These are phyloP conservation scores for Stephanodiscus triporus DNA, from an alignment of 108 stramenopile species.

Conservation along the genomic window DNA sequence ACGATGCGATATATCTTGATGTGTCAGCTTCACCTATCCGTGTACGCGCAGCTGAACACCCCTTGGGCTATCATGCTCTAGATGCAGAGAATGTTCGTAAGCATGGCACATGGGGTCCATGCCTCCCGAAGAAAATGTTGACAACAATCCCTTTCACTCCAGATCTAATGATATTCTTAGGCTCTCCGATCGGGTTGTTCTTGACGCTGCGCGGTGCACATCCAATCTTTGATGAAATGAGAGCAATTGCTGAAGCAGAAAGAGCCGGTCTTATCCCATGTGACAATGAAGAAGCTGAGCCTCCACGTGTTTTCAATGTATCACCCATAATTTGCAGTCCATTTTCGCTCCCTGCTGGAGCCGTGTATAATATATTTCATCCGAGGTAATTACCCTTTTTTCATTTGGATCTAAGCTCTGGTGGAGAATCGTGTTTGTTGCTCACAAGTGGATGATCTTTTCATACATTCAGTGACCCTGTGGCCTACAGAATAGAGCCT, in stretches of 20 bases:
- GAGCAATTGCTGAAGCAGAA: conserved; percentile 52
- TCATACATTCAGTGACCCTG: conserved; percentile 58
- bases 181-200: conserved; percentile 83
- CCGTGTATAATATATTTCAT: conserved; percentile 81
- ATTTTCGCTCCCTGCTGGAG: conserved; percentile 67
- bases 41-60: conserved; percentile 16
- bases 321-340: conserved; percentile 61
- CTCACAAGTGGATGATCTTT: background rate
- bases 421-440: background rate
- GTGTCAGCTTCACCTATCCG: conserved; percentile 12
- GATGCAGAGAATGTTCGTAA: conserved; percentile 40
- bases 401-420: background rate
- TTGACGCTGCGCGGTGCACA: conserved; percentile 81
- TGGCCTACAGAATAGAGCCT: conserved; percentile 84
- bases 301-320: conserved; percentile 46
- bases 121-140: conserved; percentile 57
- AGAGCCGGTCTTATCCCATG: conserved; percentile 48
- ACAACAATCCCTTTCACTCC: conserved; percentile 76
- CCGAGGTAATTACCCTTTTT: conserved; percentile 39
- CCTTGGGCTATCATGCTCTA: conserved; percentile 55
- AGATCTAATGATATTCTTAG: conserved; percentile 71
- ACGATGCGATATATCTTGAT: conserved; percentile 41
- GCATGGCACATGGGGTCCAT: conserved; percentile 80
- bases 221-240: conserved; percentile 77
- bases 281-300: conserved; percentile 46